These are phyloP conservation scores for Cymbopogon citratus DNA, from an alignment of 176 grass and related monocot genomes.

Conservation along the genomic window DNA sequence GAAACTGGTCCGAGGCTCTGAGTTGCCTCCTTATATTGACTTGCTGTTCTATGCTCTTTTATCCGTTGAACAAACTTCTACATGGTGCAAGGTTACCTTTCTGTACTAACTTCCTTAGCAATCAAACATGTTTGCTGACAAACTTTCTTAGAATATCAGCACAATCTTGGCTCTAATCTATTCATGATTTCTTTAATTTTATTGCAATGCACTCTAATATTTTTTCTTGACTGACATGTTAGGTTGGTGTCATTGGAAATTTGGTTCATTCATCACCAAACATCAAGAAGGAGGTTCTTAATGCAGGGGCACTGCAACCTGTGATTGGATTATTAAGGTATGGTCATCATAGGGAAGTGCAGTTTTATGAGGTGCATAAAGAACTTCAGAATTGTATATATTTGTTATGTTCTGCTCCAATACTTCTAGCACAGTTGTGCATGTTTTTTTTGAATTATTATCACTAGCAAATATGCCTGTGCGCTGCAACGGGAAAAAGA, in stretches of 20 bases:
- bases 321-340: slow-evolving; percentile 99
- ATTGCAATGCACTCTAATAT: slow-evolving; percentile 18
- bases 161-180: neutral
- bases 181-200: slow-evolving; percentile 11
- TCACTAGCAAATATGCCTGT: neutral
- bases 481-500: neutral
- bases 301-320: slow-evolving; percentile 85
- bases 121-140: neutral
- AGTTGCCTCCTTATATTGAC: neutral
- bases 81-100: neutral
- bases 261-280: slow-evolving; percentile 99
- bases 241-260: slow-evolving; percentile 99
- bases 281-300: slow-evolving; percentile 99
- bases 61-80: neutral
- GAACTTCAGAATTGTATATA: neutral
- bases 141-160: slow-evolving; percentile 1
- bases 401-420: slow-evolving; percentile 19
- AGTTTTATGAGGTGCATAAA: slow-evolving; percentile 1
- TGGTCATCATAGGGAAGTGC: neutral
- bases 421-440: neutral
- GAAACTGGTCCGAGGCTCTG: neutral
- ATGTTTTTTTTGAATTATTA: neutral
- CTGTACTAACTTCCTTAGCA: neutral
- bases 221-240: slow-evolving; percentile 22
- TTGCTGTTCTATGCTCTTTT: slow-evolving; percentile 1